A percentile compares a stretch with the other conserved stretches of the same genome.
Conservation (phyloP, 148 eudicot species). For the Silene uniflora region DNA sequence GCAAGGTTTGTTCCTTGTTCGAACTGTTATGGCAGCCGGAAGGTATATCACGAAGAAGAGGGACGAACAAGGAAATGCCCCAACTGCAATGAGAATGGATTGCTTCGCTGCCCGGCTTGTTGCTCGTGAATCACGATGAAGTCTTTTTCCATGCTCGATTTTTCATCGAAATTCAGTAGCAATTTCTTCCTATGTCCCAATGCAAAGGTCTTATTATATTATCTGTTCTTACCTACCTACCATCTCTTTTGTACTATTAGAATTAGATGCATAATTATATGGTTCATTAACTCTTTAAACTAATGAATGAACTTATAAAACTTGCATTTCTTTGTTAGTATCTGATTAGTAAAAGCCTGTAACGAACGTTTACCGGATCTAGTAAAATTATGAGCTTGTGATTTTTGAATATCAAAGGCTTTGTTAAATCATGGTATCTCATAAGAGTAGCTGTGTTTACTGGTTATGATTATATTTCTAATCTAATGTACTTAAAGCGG, state of each 20-base stretch:
- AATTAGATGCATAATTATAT: constrained; percentile 11
- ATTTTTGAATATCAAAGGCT: not conserved
- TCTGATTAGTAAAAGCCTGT: constrained; percentile 9
- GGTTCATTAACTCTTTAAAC: constrained; percentile 26
- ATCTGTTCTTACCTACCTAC: constrained; percentile 11
- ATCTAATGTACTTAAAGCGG: not conserved
- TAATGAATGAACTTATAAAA: constrained; percentile 2
- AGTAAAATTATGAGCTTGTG: not conserved
- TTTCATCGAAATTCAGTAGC: constrained; percentile 13
- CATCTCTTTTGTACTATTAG: not conserved
- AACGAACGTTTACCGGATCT: constrained; percentile 9
- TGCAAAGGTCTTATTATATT: constrained; percentile 11
- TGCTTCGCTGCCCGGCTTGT: constrained; percentile 80
- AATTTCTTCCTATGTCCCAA: not conserved
- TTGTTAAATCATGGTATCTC: too few species aligned
- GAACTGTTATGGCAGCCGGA: constrained; percentile 77
- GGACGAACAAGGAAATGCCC: constrained; percentile 55
- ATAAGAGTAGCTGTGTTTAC: not conserved
- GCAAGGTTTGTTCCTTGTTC: constrained; percentile 81
- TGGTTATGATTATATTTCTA: not conserved
- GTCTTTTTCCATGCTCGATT: not conserved
- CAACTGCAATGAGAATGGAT: constrained; percentile 88
- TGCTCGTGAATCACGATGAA: constrained; percentile 42
- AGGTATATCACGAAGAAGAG: constrained; percentile 70
- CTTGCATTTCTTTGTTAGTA: constrained; percentile 8